Evolutionary conservation across 2,329 filamentous ascomycete species (phyloP).

Genomic region (Diplodia sapinea): DNA sequence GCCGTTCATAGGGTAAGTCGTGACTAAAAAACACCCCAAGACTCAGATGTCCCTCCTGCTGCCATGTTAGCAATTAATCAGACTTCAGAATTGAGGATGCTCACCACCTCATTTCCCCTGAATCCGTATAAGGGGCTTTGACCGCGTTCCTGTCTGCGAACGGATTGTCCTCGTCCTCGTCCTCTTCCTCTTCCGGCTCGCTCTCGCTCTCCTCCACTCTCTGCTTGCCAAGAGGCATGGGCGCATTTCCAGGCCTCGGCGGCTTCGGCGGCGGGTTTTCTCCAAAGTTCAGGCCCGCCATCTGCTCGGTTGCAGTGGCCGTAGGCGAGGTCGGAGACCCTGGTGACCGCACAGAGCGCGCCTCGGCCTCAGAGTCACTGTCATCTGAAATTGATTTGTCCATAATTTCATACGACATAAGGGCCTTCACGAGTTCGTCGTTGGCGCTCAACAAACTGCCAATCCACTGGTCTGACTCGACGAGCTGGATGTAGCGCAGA

Average conservation of each 20-base stretch:
- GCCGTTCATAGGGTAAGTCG: slow-evolving; percentile 17
- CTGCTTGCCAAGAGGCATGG: slow-evolving; percentile 44
- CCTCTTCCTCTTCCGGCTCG: slow-evolving; percentile 57
- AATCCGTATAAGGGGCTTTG: slow-evolving; percentile 52
- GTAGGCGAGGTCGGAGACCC: slow-evolving; percentile 23
- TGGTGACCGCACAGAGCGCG: slow-evolving; percentile 30
- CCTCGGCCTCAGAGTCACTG: slow-evolving; percentile 67
- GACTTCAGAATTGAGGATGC: neutral
- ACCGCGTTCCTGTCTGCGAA: slow-evolving; percentile 84
- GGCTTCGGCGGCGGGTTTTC: slow-evolving; percentile 55
- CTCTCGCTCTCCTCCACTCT: slow-evolving; percentile 60
- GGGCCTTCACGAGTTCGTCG: slow-evolving; percentile 88
- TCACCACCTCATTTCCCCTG: slow-evolving; percentile 39
- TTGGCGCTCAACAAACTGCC: slow-evolving; percentile 91
- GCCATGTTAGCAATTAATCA: neutral
- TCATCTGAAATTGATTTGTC: slow-evolving; percentile 82
- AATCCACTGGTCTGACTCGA: slow-evolving; percentile 88
- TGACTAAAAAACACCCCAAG: neutral
- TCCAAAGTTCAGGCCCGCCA: slow-evolving; percentile 54
- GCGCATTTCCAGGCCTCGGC: slow-evolving; percentile 53
- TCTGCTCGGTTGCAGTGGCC: slow-evolving; percentile 45
- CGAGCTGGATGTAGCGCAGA: slow-evolving; percentile 87
- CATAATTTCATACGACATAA: slow-evolving; percentile 94
- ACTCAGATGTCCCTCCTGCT: slow-evolving; percentile 27
- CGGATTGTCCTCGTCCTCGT: slow-evolving; percentile 76